Percentiles rank a stretch among this genome's conserved stretches.
Evolutionary conservation across 2,329 filamentous ascomycete genomes (phyloP).

Genomic region (Drechslera avenae): DNA sequence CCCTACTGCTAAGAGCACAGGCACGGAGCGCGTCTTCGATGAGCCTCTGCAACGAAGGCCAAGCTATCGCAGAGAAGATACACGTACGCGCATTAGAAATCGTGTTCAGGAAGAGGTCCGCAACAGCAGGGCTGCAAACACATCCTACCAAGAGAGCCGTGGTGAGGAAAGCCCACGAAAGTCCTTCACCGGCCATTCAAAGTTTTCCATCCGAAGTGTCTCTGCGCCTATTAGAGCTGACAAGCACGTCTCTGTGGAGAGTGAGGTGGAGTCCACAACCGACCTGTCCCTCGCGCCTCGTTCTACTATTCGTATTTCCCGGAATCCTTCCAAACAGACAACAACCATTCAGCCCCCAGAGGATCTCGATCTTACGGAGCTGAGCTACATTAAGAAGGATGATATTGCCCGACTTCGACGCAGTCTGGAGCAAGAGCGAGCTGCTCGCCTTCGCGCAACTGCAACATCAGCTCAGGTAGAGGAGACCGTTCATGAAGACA

Average conservation of each 20-base stretch:
- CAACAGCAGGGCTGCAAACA: slow-evolving; percentile 35
- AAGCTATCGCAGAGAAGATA: slow-evolving; percentile 40
- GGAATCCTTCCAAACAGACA: slow-evolving; percentile 25
- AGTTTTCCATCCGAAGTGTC: slow-evolving; percentile 33
- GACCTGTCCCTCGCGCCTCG: slow-evolving; percentile 47
- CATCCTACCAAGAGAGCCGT: slow-evolving; percentile 24
- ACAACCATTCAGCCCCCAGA: slow-evolving; percentile 35
- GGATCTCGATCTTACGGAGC: slow-evolving; percentile 53
- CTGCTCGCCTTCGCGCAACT: slow-evolving; percentile 44
- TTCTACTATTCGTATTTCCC: slow-evolving; percentile 35
- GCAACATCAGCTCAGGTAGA: slow-evolving; percentile 25
- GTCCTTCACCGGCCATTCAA: slow-evolving; percentile 30
- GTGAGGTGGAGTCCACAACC: slow-evolving; percentile 48
- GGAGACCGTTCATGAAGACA: slow-evolving; percentile 48
- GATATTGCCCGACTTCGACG: slow-evolving; percentile 61
- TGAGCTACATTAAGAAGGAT: slow-evolving; percentile 60
- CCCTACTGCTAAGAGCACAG: slow-evolving; percentile 20
- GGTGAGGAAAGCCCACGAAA: slow-evolving; percentile 31
- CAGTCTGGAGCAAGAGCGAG: slow-evolving; percentile 60
- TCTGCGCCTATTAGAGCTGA: slow-evolving; percentile 37
- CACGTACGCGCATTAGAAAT: slow-evolving; percentile 40
- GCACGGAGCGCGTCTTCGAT: slow-evolving; percentile 25
- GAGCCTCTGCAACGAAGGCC: slow-evolving; percentile 33
- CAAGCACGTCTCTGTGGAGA: slow-evolving; percentile 33
- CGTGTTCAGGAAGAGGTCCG: slow-evolving; percentile 43